Base-by-base conservation (phyloP, 345 rosid genomes). In the Eucalyptus cloeziana region DNA sequence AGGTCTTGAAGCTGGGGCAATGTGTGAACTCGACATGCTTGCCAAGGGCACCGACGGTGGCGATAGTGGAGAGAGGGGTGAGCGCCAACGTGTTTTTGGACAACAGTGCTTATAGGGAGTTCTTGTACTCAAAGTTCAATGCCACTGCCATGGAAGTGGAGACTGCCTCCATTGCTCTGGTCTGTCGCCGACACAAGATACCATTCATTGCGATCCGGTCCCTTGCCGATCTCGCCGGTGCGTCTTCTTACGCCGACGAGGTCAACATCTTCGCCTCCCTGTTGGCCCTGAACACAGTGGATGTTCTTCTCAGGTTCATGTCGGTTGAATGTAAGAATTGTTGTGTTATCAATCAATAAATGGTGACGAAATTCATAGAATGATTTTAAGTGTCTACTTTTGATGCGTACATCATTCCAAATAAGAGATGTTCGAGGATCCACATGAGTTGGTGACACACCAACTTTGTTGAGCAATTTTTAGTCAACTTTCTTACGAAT, bases 171-270 rank as follows among this genome's bases (percentile, higher is more conserved):
- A n/a, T 96, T 19, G 98, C 97, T 49, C 91, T 96, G 17, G 88
- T 94, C 54, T 94, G 94, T 67, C 90, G 85, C 89, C 95, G 96
- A 88, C 96, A 94, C 89, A 89, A 51, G 54, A 87, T 86, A 49
- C 97, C 96, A 11, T 97, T 95, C 62, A 92, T 95, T 3, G 93
- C 92, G 3, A 90, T 97, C 43, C 91, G 97, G 87, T 88, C 96
- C n/a, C 92, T 96, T 25, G 96, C 97, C 7, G 97, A 97, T 89
- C 91, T 97, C 43, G 97, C 98, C 13, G 97, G 98, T 1, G 96
- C 95, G 62, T 92, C 94, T 76, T 90, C 94, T 80, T 7, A 90
- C 27, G 92, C 96, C 3, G 94, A 96, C 87, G 99, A 96, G 86
- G 97, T 95, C 50, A 91, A 79, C 86, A 6, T 89, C 6, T 96